These are phyloP conservation scores for Mortierella sp. DNA, from an alignment of 371 early-diverging fungal species.

Conservation along the genomic window DNA sequence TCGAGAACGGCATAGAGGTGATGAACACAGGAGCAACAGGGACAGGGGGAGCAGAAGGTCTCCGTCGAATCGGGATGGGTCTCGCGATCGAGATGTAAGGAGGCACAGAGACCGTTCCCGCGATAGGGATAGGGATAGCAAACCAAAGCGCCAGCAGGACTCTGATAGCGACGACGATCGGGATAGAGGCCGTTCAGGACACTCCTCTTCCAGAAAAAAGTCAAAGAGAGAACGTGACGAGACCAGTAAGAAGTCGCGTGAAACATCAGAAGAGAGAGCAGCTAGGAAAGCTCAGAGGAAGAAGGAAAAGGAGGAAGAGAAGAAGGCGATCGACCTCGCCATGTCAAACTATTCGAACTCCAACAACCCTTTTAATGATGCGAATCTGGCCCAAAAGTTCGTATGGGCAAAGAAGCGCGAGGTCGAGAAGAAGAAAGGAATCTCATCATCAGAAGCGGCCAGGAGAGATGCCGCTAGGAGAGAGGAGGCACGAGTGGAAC, in stretches of 20 bases:
- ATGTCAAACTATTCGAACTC: constrained; percentile 70
- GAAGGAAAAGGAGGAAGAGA: constrained; percentile 49
- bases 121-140: constrained; percentile 20
- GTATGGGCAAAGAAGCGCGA: constrained; percentile 90
- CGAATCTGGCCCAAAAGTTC: constrained; percentile 85
- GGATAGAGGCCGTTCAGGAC: constrained; percentile 24
- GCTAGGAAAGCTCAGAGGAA: constrained; percentile 33
- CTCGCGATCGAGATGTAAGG: constrained; percentile 12
- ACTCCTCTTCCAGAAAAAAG: constrained; percentile 28
- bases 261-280: constrained; percentile 47
- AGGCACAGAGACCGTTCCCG: constrained; percentile 15
- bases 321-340: constrained; percentile 34
- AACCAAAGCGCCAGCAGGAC: constrained; percentile 27
- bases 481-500: constrained; percentile 77
- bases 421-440: constrained; percentile 76
- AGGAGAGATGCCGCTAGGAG: constrained; percentile 70
- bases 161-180: constrained; percentile 17
- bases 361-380: constrained; percentile 87
- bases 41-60: constrained; percentile 10
- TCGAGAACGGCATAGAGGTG: constrained; percentile 17
- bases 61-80: neutral
- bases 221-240: constrained; percentile 26
- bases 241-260: constrained; percentile 27
- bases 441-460: constrained; percentile 63
- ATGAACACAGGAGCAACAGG: constrained; percentile 12